A percentile compares a stretch with the other conserved stretches of the same genome.
Conservation (phyloP, 2,329 filamentous ascomycete genomes). For the Penicillium sp. region DNA sequence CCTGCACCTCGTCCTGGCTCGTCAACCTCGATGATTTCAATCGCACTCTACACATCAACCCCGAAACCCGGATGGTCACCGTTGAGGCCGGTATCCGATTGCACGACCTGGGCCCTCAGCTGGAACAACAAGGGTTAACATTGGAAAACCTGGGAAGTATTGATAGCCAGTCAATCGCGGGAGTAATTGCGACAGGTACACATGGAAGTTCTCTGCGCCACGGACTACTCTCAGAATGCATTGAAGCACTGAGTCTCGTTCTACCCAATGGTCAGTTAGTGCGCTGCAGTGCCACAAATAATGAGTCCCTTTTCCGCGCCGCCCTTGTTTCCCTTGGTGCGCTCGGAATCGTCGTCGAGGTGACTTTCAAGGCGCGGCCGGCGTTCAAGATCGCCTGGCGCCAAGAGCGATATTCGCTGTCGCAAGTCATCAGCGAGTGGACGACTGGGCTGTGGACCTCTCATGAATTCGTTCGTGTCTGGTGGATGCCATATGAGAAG, state of each 20-base stretch:
- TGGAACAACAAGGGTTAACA: conserved; percentile 74
- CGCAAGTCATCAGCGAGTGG: conserved; percentile 71
- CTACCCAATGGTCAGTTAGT: conserved; percentile 76
- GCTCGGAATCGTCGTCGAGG: conserved; percentile 84
- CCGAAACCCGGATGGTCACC: conserved; percentile 64
- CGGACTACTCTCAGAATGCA: conserved; percentile 78
- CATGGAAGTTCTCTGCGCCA: conserved; percentile 85
- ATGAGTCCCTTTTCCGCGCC: conserved; percentile 80
- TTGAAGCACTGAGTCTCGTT: conserved; percentile 74
- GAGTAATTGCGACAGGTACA: conserved; percentile 88
- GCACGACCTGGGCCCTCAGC: conserved; percentile 68
- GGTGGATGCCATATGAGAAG: conserved; percentile 95
- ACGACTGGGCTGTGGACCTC: conserved; percentile 73
- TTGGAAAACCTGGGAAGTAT: conserved; percentile 94
- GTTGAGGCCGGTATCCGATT: conserved; percentile 90
- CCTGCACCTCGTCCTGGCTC: conserved; percentile 91
- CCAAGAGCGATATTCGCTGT: conserved; percentile 73
- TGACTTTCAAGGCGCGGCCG: conserved; percentile 79
- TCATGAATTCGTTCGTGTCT: conserved; percentile 87
- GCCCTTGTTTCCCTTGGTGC: conserved; percentile 85
- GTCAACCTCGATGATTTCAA: conserved; percentile 86
- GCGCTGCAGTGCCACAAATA: conserved; percentile 66
- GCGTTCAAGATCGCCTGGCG: conserved; percentile 84
- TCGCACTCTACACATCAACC: conserved; percentile 69
- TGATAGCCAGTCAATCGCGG: conserved; percentile 88